Percentiles rank a stretch among this genome's conserved stretches.
Conservation (phyloP, 2,329 filamentous ascomycete species). For the Claviceps sp. region DNA sequence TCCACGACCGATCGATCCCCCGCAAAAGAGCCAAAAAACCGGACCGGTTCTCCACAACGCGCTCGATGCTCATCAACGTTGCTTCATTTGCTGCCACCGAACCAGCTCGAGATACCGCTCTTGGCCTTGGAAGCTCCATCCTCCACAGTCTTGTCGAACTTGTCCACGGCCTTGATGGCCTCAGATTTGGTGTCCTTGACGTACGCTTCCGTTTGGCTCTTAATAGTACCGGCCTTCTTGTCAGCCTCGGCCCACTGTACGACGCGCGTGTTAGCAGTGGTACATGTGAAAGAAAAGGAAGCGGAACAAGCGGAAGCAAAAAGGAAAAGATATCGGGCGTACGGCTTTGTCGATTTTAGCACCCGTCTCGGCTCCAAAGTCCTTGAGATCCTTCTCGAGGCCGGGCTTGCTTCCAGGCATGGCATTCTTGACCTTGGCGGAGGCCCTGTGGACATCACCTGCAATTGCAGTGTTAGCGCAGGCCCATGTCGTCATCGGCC, state of each 20-base stretch:
- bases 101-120: constrained; percentile 74
- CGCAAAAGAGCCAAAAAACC: not conserved
- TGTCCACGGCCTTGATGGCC: constrained; percentile 60
- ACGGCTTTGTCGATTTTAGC: constrained; percentile 58
- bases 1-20: not conserved
- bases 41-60: not conserved
- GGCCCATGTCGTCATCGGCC: not conserved
- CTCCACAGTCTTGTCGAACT: constrained; percentile 73
- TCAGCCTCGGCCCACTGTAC: constrained; percentile 43
- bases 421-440: constrained; percentile 51
- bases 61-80: not conserved
- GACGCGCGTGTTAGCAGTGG: not conserved
- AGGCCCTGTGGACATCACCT: constrained; percentile 67
- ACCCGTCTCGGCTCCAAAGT: constrained; percentile 34
- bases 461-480: constrained; percentile 3
- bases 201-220: constrained; percentile 45
- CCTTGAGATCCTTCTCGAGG: constrained; percentile 49
- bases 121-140: constrained; percentile 70
- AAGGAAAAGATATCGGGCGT: constrained; percentile 20
- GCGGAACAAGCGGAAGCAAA: not conserved
- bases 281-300: not conserved
- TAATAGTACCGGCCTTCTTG: constrained; percentile 46
- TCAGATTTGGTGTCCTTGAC: constrained; percentile 51
- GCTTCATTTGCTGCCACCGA: constrained; percentile 44
- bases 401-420: constrained; percentile 49